Evolutionary conservation across 1,284 basidiomycete species (phyloP).

Genomic region (Sporisorium exsertum): DNA sequence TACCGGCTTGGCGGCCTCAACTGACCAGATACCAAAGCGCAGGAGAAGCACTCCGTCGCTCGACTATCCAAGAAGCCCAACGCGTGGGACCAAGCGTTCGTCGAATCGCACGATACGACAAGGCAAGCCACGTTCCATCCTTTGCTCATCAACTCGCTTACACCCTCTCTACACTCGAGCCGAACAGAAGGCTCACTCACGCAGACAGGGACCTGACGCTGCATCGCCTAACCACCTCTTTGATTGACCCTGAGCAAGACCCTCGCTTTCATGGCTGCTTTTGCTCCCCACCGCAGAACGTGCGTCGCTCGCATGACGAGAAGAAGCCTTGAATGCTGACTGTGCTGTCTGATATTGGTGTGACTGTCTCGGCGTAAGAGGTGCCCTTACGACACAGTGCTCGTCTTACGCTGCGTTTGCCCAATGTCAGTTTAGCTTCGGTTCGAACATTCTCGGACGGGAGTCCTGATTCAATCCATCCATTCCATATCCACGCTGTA

Average conservation of each 20-base stretch:
- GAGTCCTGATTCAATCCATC: neutral
- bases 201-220: neutral
- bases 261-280: neutral
- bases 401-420: too few relatives aligned
- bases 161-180: neutral
- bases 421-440: too few relatives aligned
- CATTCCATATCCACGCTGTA: neutral
- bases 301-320: neutral
- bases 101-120: neutral
- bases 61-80: neutral
- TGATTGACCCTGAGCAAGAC: neutral
- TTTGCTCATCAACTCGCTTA: neutral
- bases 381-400: neutral
- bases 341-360: neutral
- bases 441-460: neutral
- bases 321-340: neutral
- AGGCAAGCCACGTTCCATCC: neutral
- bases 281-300: neutral
- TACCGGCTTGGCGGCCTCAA: neutral
- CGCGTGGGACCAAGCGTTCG: neutral
- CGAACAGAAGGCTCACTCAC: neutral
- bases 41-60: neutral
- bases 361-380: neutral
- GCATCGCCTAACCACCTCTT: neutral
- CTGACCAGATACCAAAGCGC: too few relatives aligned